phyloP scores from a whole-genome alignment of 2,329 filamentous ascomycete genomes.

The Stagonosporopsis vannaccii region DNA sequence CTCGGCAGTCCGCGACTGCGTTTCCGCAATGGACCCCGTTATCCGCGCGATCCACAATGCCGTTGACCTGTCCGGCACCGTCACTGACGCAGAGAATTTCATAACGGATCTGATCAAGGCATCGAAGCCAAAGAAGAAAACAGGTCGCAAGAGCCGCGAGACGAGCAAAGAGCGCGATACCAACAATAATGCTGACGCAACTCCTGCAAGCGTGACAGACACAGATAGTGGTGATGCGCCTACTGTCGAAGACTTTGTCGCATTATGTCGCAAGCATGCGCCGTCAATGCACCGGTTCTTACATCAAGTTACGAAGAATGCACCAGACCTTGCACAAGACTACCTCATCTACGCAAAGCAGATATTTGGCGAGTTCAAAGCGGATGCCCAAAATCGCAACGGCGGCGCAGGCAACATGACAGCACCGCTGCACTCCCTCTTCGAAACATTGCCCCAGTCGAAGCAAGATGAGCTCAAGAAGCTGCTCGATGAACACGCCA shows the following conservation, averaged over 20 bases:
- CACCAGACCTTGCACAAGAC: constrained; percentile 68
- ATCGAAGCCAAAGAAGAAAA: constrained; percentile 50
- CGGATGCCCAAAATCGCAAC: constrained; percentile 31
- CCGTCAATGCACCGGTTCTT: constrained; percentile 72
- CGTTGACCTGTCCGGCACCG: constrained; percentile 73
- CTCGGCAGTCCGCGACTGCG: constrained; percentile 67
- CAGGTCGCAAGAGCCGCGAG: constrained; percentile 32
- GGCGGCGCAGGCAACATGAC: constrained; percentile 55
- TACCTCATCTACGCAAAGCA: constrained; percentile 69
- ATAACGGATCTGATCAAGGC: constrained; percentile 73
- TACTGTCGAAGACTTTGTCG: constrained; percentile 75
- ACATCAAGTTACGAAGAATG: constrained; percentile 72
- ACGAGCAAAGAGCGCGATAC: constrained; percentile 31
- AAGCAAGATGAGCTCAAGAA: constrained; percentile 57
- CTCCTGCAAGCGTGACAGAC: constrained; percentile 35
- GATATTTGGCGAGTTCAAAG: constrained; percentile 64
- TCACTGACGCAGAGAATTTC: constrained; percentile 72
- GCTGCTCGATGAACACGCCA: constrained; percentile 66
- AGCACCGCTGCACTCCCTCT: constrained; percentile 50
- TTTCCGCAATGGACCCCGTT: constrained; percentile 75
- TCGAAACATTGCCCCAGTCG: constrained; percentile 56
- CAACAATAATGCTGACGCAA: constrained; percentile 20
- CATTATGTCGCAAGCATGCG: constrained; percentile 70
- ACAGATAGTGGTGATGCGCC: constrained; percentile 49
- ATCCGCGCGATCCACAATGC: constrained; percentile 75